Conservation (phyloP, 768 basidiomycete species). For the Saitozyma sp. region DNA sequence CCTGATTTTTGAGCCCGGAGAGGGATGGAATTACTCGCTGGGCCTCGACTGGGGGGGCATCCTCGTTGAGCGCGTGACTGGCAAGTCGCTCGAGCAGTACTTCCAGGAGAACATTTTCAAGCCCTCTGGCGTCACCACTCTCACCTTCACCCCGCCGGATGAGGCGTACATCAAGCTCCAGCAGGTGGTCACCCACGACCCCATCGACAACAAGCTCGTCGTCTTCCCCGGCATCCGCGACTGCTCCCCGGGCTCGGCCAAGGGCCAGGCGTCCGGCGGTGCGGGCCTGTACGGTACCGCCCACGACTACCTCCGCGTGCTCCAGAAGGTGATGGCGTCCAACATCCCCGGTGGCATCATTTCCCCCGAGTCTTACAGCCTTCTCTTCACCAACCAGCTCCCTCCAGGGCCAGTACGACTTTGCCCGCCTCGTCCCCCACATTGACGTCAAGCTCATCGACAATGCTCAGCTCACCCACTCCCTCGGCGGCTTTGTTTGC, state of each 20-base stretch:
- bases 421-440: background rate
- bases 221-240: too few relatives aligned
- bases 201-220: too few relatives aligned
- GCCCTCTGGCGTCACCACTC: constrained; percentile 7
- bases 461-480: background rate
- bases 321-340: too few relatives aligned
- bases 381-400: background rate
- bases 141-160: constrained; percentile 13
- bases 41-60: constrained; percentile 21
- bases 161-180: too few relatives aligned
- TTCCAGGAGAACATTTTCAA: constrained; percentile 12
- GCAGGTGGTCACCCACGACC: too few relatives aligned
- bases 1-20: constrained; percentile 19
- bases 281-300: constrained; percentile 9
- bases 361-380: background rate
- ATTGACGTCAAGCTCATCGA: constrained; percentile 1
- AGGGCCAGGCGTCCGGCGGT: too few relatives aligned
- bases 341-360: too few relatives aligned
- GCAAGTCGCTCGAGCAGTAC: constrained; percentile 6
- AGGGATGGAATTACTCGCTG: constrained; percentile 5
- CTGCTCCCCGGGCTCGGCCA: too few relatives aligned
- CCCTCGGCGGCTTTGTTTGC: background rate
- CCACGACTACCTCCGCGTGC: constrained; percentile 11
- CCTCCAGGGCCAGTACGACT: background rate
- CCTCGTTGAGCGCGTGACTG: constrained; percentile 11